Conservation (phyloP, 2,329 filamentous ascomycete genomes). For the Epichloe bromicola region DNA sequence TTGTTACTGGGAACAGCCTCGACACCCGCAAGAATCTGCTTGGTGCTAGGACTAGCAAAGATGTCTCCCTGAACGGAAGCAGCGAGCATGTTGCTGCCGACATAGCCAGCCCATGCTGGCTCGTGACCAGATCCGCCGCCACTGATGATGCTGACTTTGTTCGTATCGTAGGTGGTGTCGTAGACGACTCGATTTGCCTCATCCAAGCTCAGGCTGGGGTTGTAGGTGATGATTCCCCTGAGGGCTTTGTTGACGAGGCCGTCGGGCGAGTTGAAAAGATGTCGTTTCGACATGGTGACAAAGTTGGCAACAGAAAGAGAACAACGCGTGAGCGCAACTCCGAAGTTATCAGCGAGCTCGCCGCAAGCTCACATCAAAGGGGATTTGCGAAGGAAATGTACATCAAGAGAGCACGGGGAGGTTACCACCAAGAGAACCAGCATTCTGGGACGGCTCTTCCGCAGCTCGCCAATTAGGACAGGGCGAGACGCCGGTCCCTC, state of each 20-base stretch:
- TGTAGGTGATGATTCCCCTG: slow-evolving; percentile 38
- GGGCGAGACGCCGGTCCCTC: background rate
- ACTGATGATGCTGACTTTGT: slow-evolving; percentile 36
- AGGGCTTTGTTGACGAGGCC: slow-evolving; percentile 40
- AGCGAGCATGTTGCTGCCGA: slow-evolving; percentile 47
- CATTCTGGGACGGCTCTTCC: background rate
- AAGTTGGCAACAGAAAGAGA: background rate
- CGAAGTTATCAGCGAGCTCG: too few species aligned
- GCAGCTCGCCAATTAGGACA: background rate
- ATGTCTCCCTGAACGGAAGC: slow-evolving; percentile 49
- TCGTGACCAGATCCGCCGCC: slow-evolving; percentile 47
- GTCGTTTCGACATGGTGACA: slow-evolving; percentile 32
- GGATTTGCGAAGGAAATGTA: too few species aligned
- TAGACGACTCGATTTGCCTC: slow-evolving; percentile 38
- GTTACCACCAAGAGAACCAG: background rate
- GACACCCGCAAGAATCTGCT: slow-evolving; percentile 47
- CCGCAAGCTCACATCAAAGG: too few species aligned
- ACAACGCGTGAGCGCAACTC: too few species aligned
- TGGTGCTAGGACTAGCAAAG: slow-evolving; percentile 50
- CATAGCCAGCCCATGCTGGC: slow-evolving; percentile 51
- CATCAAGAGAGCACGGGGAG: background rate
- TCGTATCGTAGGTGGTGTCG: slow-evolving; percentile 29
- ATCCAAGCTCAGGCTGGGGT: slow-evolving; percentile 36
- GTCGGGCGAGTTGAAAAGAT: slow-evolving; percentile 39
- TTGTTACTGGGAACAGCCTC: slow-evolving; percentile 38